Evolutionary conservation across 148 eudicot species (phyloP).

Genomic region (Suaeda aralocaspica): DNA sequence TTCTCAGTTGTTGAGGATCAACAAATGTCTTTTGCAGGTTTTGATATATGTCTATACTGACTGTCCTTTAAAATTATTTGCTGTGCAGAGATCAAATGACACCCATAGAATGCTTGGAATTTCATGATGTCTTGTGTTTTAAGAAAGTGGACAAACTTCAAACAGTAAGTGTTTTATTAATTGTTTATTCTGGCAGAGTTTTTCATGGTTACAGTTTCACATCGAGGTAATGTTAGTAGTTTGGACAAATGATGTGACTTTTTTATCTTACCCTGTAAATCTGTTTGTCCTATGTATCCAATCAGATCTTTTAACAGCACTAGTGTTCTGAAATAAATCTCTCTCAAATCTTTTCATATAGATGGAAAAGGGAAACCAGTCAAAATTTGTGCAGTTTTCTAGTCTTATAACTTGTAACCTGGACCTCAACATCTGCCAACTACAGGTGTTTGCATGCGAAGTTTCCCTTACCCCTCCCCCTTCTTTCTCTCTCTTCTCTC

Average conservation of each 20-base stretch:
- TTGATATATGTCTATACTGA: constrained; percentile 5
- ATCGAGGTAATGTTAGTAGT: no score
- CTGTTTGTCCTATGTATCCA: not conserved
- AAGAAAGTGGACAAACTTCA: constrained; percentile 69
- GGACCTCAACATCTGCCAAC: no score
- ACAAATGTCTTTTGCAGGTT: constrained; percentile 1
- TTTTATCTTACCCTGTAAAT: no score
- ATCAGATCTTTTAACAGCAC: not conserved
- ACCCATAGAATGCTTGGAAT: constrained; percentile 67
- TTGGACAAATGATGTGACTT: not conserved
- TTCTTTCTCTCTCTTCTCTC: no score
- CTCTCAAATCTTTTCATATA: not conserved
- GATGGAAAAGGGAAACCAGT: not conserved
- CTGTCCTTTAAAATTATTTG: constrained; percentile 7
- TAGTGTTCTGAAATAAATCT: not conserved
- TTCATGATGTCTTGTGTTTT: constrained; percentile 71
- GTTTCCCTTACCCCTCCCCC: no score
- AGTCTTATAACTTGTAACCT: no score
- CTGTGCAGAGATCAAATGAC: constrained; percentile 55
- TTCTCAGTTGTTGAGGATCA: not conserved
- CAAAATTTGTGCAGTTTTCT: not conserved
- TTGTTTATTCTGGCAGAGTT: not conserved
- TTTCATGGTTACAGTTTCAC: no score
- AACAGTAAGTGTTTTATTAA: constrained; percentile 46
- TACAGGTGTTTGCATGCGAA: no score